Conservation (phyloP, 306 rosid genomes). For the Begonia loranthoides region DNA sequence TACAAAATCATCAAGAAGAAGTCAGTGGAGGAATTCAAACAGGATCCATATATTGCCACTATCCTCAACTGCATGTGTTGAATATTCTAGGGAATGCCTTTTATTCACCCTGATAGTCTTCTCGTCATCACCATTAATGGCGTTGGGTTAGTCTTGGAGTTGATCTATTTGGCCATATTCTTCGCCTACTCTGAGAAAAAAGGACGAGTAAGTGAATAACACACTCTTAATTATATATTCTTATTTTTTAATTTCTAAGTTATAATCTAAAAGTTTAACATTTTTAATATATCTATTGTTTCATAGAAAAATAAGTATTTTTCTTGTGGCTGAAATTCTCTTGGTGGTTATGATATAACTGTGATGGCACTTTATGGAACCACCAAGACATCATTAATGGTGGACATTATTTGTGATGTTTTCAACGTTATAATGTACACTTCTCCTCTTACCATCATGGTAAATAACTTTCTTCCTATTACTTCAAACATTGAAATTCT, state of each 20-base stretch:
- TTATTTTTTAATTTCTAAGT: not conserved
- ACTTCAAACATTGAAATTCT: too few species aligned
- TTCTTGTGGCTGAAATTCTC: conserved; percentile 13
- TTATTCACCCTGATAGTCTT: conserved; percentile 48
- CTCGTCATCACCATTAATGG: conserved; percentile 49
- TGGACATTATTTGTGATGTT: conserved; percentile 49
- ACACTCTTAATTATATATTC: not conserved
- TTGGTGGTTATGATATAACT: conserved; percentile 41
- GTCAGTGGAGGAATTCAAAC: conserved; percentile 46
- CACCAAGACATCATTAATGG: conserved; percentile 31
- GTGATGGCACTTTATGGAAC: conserved; percentile 25
- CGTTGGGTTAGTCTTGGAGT: conserved; percentile 40
- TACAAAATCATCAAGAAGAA: conserved; percentile 30
- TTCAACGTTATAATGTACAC: conserved; percentile 61
- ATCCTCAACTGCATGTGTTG: conserved; percentile 56
- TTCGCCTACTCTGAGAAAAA: conserved; percentile 14
- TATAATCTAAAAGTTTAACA: too few species aligned
- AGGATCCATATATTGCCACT: conserved; percentile 49
- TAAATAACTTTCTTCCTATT: not conserved
- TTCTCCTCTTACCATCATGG: conserved; percentile 39
- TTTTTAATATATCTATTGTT: not conserved
- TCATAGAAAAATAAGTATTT: conserved; percentile 27
- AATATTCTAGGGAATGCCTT: conserved; percentile 63
- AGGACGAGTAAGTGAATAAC: conserved; percentile 29
- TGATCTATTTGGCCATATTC: conserved; percentile 39